Base-by-base conservation (phyloP, 805 yeast genomes). In the Barnettozyma siamensis region DNA sequence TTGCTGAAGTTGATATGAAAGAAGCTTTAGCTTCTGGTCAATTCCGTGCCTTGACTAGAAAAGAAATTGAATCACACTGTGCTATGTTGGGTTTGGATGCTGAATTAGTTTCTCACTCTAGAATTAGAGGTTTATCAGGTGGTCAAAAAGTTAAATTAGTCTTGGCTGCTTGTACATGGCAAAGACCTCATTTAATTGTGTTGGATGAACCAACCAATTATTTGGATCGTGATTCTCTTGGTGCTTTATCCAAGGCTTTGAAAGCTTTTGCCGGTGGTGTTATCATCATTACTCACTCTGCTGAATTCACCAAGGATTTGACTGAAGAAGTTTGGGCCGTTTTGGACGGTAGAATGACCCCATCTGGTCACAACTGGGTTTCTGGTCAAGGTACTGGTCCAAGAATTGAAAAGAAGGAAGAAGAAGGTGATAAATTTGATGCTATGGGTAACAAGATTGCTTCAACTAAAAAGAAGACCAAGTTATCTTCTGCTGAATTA, bases 271-370 rank as follows among this genome's bases (percentile, higher is more conserved):
- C 80, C 67, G 99, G 99, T 86, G 99, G 99, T 88, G 83, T 93
- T 69, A 94, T 93, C 61, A 86, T 93, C 79, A 93, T 93, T 80
- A 91, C 99, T 60, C 99, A 93, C 83, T 93, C 99, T 73, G 96
- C 98, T 67, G 99, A 93, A 81, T 93, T 93, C 88, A 93, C 99
- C 73, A 88, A 91, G 83, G 88, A 89, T 70, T 75, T 93, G 72
- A 93, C 99, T 69, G 98, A 93, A 76, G 99, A 93, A 82, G 98
- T 93, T 65, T 93, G 99, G 99, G 96, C 99, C 66, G 99, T 93
- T 57, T 66, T 86, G 57, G 89, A 91, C 77, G 99, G 99, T 85
- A 72, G 60, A 60, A 93, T 93, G 99, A 86, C 96, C 66, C 99
- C 99, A 73, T 93, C 99, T 60, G 99, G 99, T 72, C 99, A 93